Base-by-base conservation (phyloP, 108 stramenopile genomes). In the Skeletonema costatum region DNA sequence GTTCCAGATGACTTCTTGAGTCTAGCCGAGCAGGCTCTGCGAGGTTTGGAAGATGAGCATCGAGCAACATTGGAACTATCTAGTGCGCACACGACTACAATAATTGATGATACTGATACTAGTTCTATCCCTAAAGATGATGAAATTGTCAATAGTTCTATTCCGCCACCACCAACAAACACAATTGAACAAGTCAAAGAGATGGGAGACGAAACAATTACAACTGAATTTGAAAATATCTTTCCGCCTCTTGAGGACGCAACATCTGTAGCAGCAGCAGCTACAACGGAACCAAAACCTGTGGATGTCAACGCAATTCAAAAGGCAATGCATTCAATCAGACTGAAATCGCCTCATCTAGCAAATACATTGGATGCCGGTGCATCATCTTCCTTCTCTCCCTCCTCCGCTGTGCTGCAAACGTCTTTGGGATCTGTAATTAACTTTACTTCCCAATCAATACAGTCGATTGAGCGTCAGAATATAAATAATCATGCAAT, bases 21-120 rank as follows among this genome's bases (percentile, higher is more conserved):
- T 35, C 33, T 85, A 21, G 84, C 84, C 32, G 79, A 80, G 25
- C 64, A 67, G 31, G 84, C 80, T 32, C 67, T 85, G 25, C 61
- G 75, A 41, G 80, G 77, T 17, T 72, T 85, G 61, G 84, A 85
- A 16, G 80, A 69, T 4, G 84, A 85, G 11, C 75, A 77, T 64
- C 59, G 36, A 41, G 36, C 60, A 8, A 72, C 80, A n/a, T 63
- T 81, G 56, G 39, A 77, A 56, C 62, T 67, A 56, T 46, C 35
- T 25, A 25, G 17, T 58, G 29, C 14, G 8, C 30, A 32, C 32
- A 44, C 9, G 8, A 5, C 53, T 25, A 25, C 25, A 29, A 25
- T 10, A 29, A 25, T 10, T 56, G 53, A 8, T 56, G 25, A 21
- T 56, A 2, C 53, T 25, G 53, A n/a, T 29, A 21, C 53, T 25